Evolutionary conservation across 2,329 filamentous ascomycete species (phyloP).

Genomic region (Cladorrhinum sp.): DNA sequence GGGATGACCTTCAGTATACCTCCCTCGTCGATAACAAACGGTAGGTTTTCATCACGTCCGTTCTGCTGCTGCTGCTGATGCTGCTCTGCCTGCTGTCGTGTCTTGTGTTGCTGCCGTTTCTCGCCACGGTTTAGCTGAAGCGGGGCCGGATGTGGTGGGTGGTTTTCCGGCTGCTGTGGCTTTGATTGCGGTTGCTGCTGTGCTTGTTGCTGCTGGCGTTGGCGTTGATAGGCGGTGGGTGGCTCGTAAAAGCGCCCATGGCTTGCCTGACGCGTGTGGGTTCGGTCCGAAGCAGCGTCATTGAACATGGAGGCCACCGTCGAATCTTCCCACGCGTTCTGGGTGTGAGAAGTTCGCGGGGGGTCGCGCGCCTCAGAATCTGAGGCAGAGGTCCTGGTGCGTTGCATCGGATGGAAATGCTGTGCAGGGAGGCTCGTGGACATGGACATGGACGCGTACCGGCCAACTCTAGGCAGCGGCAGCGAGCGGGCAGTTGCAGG

Average conservation of each 20-base stretch:
- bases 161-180: background rate
- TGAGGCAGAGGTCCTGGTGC: slow-evolving; percentile 28
- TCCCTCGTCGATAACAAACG: slow-evolving; percentile 37
- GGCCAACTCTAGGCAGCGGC: slow-evolving; percentile 34
- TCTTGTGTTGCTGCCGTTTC: slow-evolving; percentile 11
- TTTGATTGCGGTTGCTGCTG: background rate
- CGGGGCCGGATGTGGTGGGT: background rate
- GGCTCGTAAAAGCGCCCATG: slow-evolving; percentile 25
- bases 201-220: slow-evolving; percentile 3
- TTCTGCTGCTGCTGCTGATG: slow-evolving; percentile 10
- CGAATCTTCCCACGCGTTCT: slow-evolving; percentile 38
- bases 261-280: slow-evolving; percentile 23
- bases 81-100: slow-evolving; percentile 12
- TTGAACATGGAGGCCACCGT: slow-evolving; percentile 35
- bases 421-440: slow-evolving; percentile 24
- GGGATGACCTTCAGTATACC: slow-evolving; percentile 36
- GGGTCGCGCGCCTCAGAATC: slow-evolving; percentile 22
- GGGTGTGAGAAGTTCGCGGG: slow-evolving; percentile 13
- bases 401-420: slow-evolving; percentile 29
- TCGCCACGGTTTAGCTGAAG: background rate
- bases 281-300: slow-evolving; percentile 26
- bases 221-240: background rate
- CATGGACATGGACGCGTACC: slow-evolving; percentile 27
- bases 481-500: slow-evolving; percentile 47
- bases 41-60: slow-evolving; percentile 23